phyloP scores from a whole-genome alignment of 208 protist genomes.

The Acanthamoeba culbertsoni region DNA sequence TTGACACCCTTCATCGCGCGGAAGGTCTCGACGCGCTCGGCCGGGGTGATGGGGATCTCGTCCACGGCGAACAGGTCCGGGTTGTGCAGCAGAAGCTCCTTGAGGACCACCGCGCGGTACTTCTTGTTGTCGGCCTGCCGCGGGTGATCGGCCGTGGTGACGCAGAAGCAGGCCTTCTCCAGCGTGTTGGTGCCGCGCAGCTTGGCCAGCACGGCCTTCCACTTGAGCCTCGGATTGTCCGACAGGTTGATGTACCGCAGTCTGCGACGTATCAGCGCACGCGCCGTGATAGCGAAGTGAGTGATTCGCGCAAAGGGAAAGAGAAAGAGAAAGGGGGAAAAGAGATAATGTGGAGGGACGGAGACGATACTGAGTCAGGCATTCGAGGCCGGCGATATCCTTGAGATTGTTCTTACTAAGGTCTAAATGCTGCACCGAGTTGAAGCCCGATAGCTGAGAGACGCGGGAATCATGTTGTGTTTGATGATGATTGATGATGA shows the following conservation, averaged over 20 bases:
- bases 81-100: conserved; percentile 38
- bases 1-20: conserved; percentile 20
- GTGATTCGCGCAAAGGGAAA: not conserved
- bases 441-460: not conserved
- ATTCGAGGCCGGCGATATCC: conserved; percentile 25
- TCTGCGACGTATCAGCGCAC: not conserved
- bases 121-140: conserved; percentile 53
- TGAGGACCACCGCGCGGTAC: conserved; percentile 23
- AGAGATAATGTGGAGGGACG: not conserved
- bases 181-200: not conserved
- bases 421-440: not conserved
- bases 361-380: not conserved
- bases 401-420: conserved; percentile 31
- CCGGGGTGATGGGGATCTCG: not conserved
- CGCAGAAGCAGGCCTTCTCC: conserved; percentile 13
- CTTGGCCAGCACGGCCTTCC: conserved; percentile 9
- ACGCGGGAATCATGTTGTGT: not conserved
- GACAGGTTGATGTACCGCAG: conserved; percentile 19
- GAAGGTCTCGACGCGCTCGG: conserved; percentile 23
- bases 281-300: not conserved
- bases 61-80: not conserved
- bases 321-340: not conserved
- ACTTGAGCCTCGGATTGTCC: conserved; percentile 40
- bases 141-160: not conserved
- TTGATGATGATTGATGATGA: not conserved